A percentile compares a stretch with the other conserved stretches of the same genome.
phyloP scores from a whole-genome alignment of 2,329 filamentous ascomycete genomes.

The Fusarium pseudonygamai region DNA sequence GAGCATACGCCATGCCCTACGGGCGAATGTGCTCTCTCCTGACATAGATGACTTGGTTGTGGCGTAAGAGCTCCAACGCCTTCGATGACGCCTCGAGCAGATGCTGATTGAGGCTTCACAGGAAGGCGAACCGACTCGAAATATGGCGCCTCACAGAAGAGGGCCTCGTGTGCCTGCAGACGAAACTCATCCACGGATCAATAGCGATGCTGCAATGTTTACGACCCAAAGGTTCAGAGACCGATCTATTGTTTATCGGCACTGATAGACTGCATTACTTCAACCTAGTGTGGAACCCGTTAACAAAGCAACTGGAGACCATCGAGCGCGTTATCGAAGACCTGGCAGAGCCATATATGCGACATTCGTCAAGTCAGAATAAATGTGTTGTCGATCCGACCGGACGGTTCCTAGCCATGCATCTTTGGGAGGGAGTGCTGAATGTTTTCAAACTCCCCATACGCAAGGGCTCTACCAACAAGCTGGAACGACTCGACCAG shows the following conservation, averaged over 20 bases:
- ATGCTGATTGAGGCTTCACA: constrained; percentile 51
- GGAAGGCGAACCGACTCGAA: constrained; percentile 86
- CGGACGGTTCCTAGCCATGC: constrained; percentile 66
- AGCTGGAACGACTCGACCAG: constrained; percentile 62
- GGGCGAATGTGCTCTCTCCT: constrained; percentile 76
- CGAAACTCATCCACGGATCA: constrained; percentile 82
- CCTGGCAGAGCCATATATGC: constrained; percentile 66
- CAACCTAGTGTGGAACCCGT: constrained; percentile 82
- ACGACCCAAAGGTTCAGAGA: constrained; percentile 75
- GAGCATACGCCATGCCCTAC: constrained; percentile 89
- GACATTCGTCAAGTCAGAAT: constrained; percentile 85
- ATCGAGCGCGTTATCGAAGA: constrained; percentile 63
- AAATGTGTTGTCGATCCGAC: constrained; percentile 86
- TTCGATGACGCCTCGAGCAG: constrained; percentile 22
- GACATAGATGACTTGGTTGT: constrained; percentile 85
- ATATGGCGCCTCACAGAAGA: constrained; percentile 77
- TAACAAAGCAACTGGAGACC: constrained; percentile 61
- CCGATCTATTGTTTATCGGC: constrained; percentile 90
- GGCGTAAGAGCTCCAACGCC: constrained; percentile 69
- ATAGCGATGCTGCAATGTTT: constrained; percentile 87
- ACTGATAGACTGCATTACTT: constrained; percentile 93
- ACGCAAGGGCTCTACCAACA: constrained; percentile 56
- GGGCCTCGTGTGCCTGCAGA: constrained; percentile 70
- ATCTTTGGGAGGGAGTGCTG: constrained; percentile 69
- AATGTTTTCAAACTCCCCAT: constrained; percentile 62